Evolutionary conservation across 805 yeast genomes (phyloP).

Genomic region (Helenozyma rhizophorensis): DNA sequence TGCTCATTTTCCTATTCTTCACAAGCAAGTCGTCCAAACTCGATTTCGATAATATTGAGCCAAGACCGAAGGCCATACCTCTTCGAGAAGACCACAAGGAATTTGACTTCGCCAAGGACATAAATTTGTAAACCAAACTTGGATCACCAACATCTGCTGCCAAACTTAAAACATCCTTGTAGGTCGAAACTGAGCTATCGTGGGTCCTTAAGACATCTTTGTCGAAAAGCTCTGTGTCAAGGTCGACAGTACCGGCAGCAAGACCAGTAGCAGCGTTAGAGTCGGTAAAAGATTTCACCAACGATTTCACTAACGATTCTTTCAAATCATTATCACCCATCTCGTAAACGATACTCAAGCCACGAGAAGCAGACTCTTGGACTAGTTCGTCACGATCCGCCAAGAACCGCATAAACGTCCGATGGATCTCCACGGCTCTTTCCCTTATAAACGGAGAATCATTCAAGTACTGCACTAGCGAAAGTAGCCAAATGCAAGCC

Average conservation of each 20-base stretch:
- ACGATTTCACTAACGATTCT: constrained; percentile 67
- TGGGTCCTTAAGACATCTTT: constrained; percentile 75
- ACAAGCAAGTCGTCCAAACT: constrained; percentile 60
- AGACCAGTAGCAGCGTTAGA: constrained; percentile 44
- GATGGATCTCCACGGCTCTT: constrained; percentile 59
- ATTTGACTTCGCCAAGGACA: constrained; percentile 85
- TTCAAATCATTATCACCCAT: constrained; percentile 63
- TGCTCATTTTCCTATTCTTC: constrained; percentile 50
- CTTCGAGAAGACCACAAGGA: constrained; percentile 89
- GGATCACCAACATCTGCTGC: constrained; percentile 98
- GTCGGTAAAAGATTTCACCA: constrained; percentile 76
- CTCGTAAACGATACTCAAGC: constrained; percentile 77
- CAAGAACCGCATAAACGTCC: constrained; percentile 70
- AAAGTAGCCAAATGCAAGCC: constrained; percentile 81
- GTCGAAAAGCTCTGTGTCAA: constrained; percentile 81
- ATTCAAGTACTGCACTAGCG: constrained; percentile 72
- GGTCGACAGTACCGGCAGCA: constrained; percentile 64
- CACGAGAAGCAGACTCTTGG: constrained; percentile 92
- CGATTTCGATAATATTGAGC: constrained; percentile 76
- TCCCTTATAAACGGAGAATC: constrained; percentile 35
- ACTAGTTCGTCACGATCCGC: constrained; percentile 79
- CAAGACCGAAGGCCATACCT: constrained; percentile 92
- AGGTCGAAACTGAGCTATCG: constrained; percentile 85
- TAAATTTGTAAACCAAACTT: constrained; percentile 84
- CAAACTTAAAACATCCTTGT: constrained; percentile 79